Percentiles rank a stretch among this genome's conserved stretches.
Evolutionary conservation across 768 basidiomycete genomes (phyloP).

Genomic region (Mycena venus): DNA sequence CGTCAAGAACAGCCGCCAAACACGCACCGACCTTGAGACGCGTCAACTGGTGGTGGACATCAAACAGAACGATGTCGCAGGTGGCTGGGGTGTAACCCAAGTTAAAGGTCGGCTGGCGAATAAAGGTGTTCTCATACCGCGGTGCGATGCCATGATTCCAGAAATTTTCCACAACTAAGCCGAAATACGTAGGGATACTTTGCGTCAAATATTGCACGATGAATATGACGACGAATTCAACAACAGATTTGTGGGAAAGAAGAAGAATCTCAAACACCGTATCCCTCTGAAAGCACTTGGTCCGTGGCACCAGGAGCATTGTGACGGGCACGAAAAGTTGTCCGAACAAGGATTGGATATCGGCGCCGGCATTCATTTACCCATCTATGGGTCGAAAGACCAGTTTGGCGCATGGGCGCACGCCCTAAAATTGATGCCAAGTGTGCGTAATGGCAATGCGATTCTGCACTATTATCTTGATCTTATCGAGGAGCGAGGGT

Average conservation of each 20-base stretch:
- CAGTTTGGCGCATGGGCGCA: background rate
- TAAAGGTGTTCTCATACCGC: conserved; percentile 19
- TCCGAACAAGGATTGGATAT: background rate
- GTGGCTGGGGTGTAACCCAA: conserved; percentile 33
- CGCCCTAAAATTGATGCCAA: background rate
- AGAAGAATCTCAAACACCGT: conserved; percentile 8
- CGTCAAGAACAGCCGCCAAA: background rate
- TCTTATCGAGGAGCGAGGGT: background rate
- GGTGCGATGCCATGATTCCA: background rate
- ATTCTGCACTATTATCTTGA: conserved; percentile 10
- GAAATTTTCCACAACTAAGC: background rate
- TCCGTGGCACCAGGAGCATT: conserved; percentile 6
- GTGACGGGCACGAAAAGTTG: conserved; percentile 2
- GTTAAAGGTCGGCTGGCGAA: conserved; percentile 28
- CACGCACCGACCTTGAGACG: background rate
- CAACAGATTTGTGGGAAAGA: conserved; percentile 28
- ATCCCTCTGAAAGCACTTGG: conserved; percentile 18
- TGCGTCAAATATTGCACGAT: background rate
- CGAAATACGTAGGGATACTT: background rate
- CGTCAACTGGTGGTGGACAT: conserved; percentile 20
- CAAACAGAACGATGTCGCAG: conserved; percentile 18
- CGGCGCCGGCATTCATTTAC: background rate
- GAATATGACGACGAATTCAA: conserved; percentile 28
- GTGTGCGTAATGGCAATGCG: background rate
- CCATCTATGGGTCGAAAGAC: conserved; percentile 5